Base-by-base conservation (phyloP, 2,329 filamentous ascomycete genomes). In the Daldinia sp. region DNA sequence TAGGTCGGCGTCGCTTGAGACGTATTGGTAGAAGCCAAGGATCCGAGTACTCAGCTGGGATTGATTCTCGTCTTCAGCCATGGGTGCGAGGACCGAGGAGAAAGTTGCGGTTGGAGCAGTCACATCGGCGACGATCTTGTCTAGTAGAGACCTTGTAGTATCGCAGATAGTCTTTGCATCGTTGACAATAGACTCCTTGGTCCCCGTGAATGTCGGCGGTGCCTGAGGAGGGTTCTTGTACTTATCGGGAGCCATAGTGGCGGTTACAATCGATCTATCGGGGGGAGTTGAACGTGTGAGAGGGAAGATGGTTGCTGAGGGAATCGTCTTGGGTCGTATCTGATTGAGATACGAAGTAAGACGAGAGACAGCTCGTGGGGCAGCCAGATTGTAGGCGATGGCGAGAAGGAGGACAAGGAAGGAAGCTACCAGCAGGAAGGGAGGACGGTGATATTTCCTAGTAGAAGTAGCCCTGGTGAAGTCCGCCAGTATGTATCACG, bases 11-110 rank as follows among this genome's bases (percentile, higher is more conserved):
- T 93, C 85, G 0, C 86, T 87, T 18, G 91, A 93, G 3, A 95
- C 91, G 71, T 92, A 90, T 76, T 94, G 91, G 79, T 94, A 95
- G 81, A 96, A 94, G 71, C 89, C 89, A 60, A 94, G 81, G 71
- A 94, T 94, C 67, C 89, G 85, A 54, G 85, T 81, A 69, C 86
- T 83, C 28, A 92, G 82, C 0, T 84, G 83, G 72, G 86, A 84
- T 46, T 84, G 77, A 79, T 94, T 92, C 81, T 94, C 91, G 74
- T 92, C 92, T 56, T 89, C 83, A 30, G 92, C 89, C 77, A 96
- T 89, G 18, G 93, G 93, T 33, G 84, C 81, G 57, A 88, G 78
- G 56, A 87, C 84, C n/a, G 84, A 83, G 59, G 81, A 79, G 73
- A 88, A 89, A n/a, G 81, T 86, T 26, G 85, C 84, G 67, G 84